These are phyloP conservation scores for Candida peoriensis DNA, from an alignment of 805 yeast genomes.

Conservation along the genomic window DNA sequence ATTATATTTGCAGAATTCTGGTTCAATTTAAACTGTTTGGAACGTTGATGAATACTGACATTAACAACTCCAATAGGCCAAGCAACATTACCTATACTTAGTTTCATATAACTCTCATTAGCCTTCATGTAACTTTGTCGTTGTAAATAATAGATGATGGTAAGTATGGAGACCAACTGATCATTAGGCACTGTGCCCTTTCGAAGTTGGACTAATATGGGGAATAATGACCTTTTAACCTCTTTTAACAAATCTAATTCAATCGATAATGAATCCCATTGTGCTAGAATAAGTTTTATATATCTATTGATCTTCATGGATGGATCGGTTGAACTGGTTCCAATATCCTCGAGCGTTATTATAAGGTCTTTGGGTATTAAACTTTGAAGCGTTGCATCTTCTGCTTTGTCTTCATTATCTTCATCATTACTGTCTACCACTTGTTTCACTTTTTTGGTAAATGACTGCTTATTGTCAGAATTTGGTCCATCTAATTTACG, in stretches of 20 bases:
- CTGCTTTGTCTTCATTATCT: background rate
- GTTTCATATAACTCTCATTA: slow-evolving; percentile 62
- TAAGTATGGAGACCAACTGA: slow-evolving; percentile 48
- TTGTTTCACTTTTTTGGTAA: too few species aligned
- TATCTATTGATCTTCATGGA: slow-evolving; percentile 21
- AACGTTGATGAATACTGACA: slow-evolving; percentile 76
- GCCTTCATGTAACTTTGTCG: slow-evolving; percentile 44
- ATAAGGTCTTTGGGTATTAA: slow-evolving; percentile 11
- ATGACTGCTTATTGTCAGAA: too few species aligned
- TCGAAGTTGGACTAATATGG: slow-evolving; percentile 51
- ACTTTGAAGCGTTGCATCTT: too few species aligned
- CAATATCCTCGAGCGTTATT: slow-evolving; percentile 17
- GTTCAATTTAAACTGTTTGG: slow-evolving; percentile 53
- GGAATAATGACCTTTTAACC: slow-evolving; percentile 45
- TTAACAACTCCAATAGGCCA: slow-evolving; percentile 88
- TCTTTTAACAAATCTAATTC: slow-evolving; percentile 30
- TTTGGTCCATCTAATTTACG: too few species aligned
- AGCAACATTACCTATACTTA: slow-evolving; percentile 83
- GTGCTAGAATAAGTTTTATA: slow-evolving; percentile 28
- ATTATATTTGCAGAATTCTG: slow-evolving; percentile 65
- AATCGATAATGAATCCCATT: slow-evolving; percentile 32
- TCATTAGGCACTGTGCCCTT: slow-evolving; percentile 33
- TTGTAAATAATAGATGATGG: slow-evolving; percentile 61
- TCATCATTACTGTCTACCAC: background rate
- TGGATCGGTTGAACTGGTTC: slow-evolving; percentile 1